Evolutionary conservation across 148 eudicot species (phyloP), one percentile per base, ranked within the genome.

Genomic region (Rhododendron kiyosumense): DNA sequence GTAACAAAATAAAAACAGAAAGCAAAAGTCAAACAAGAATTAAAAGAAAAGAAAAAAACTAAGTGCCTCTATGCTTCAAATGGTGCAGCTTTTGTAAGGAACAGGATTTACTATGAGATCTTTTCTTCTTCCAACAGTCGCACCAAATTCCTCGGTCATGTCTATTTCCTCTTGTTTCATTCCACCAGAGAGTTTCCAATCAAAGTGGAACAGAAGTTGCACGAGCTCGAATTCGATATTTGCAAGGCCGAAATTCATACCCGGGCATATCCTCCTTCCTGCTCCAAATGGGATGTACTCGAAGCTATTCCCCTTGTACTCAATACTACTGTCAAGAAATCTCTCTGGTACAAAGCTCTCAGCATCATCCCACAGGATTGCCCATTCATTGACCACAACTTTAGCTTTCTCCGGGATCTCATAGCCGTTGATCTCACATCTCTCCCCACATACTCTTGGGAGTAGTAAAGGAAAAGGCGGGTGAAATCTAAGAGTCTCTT

Each of bases 191-290:
- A 90, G 51, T 85, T 84, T 82, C 92, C 90, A 88, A 18, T 88
- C 90, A 57, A 90, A 90, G 76, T 88, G 85, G 34, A 85, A 88
- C 10, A 88, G 82, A 46, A 87, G 71, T 54, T 75, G 78, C 2
- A 89, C 92, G 0, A 90, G 85, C 26, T 84, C 85, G 1, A 90
- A 86, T 75, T 90, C 89, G 17, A 90, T 59, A 61, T 85, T 88
- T 28, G 90, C 83, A 15, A 87, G 11, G 48, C 85, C 89, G 38
- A 74, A 85, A 20, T 86, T 34, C 13, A 90, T 85, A 7, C 89
- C 90, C 0, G 90, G 89, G 17, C 92, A 90, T 45, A 87, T 85
- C 85, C 89, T 87, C 86, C 92, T 85, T 49, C 90, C 90, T 4
- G 90, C 86, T 48, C 91, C 91, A 84, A 89, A 89, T 41, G 91